phyloP scores from a whole-genome alignment of 1,139 yeast genomes.

The Candida tetrigidarum region DNA sequence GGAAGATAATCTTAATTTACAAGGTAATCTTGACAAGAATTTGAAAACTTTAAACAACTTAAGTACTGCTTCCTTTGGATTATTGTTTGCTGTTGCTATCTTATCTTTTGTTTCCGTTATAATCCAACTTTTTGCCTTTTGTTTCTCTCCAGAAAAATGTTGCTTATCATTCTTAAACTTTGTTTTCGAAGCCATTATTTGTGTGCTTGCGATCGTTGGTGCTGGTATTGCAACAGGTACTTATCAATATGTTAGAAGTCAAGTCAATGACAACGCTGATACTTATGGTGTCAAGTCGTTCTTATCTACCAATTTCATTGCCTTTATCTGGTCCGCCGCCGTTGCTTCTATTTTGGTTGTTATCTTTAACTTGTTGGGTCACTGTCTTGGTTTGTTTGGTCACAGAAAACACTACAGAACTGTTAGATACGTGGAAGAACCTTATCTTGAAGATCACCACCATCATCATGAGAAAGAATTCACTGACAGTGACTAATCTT shows the following conservation, averaged over 20 bases:
- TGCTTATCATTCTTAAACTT: slow-evolving; percentile 47
- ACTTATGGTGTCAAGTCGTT: slow-evolving; percentile 40
- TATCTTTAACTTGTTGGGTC: slow-evolving; percentile 43
- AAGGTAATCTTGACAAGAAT: slow-evolving; percentile 39
- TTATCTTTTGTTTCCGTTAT: slow-evolving; percentile 32
- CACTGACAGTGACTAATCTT: slow-evolving; percentile 8
- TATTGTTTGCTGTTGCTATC: slow-evolving; percentile 32
- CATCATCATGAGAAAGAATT: slow-evolving; percentile 25
- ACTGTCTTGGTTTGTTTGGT: slow-evolving; percentile 47
- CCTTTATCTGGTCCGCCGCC: slow-evolving; percentile 46
- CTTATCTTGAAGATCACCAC: not conserved
- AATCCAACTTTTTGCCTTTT: slow-evolving; percentile 36
- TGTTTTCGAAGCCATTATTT: slow-evolving; percentile 36
- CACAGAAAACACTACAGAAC: slow-evolving; percentile 35
- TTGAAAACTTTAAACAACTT: slow-evolving; percentile 33
- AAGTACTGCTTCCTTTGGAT: slow-evolving; percentile 31
- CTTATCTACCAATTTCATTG: slow-evolving; percentile 47
- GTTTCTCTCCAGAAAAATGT: slow-evolving; percentile 41
- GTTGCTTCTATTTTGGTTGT: slow-evolving; percentile 41
- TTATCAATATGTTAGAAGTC: slow-evolving; percentile 31
- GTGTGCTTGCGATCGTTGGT: slow-evolving; percentile 35
- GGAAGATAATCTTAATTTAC: slow-evolving; percentile 37
- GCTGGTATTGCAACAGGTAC: slow-evolving; percentile 41
- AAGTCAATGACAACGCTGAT: slow-evolving; percentile 34
- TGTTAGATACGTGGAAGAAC: slow-evolving; percentile 17